Evolutionary conservation across 345 rosid genomes (phyloP), one percentile per base, ranked within the genome.

Genomic region (Citrus inodora): DNA sequence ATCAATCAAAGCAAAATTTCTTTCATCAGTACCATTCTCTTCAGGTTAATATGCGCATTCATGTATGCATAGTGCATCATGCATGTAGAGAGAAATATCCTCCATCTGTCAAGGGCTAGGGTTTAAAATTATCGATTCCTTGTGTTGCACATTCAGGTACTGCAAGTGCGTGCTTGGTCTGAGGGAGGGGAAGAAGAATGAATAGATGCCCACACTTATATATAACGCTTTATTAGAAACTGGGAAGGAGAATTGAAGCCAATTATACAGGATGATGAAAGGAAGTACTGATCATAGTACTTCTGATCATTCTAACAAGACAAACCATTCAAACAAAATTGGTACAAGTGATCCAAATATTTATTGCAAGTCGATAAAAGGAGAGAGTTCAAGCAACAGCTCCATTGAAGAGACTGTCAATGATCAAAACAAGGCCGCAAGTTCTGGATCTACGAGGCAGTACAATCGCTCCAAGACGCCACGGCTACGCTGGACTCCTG

Each of bases 401-500:
- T 91, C 93, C 35, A 86, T 83, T 7, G 96, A 91, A 55, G 87
- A 87, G 64, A 75, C 81, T 17, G 3, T 53, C 22, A 53, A 53
- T 17, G 58, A 53, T 17, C 22, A 53, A 1, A 53, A 53, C 21
- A 75, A 77, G 17, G 62, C 70, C 1, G 48, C 27, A 9, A 4
- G 19, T 62, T 72, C 83, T 32, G 91, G 97, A 89, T 89, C 94
- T 59, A 89, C 89, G 25, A 80, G 98, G 82, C 90, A 84, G 40
- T 90, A 92, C 79, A 84, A 79, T 67, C 90, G 97, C 38, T 92
- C 95, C 10, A 91, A 87, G 90, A 81, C 85, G 80, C 91, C 95
- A 0, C 85, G 97, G 82, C 88, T 92, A 27, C 84, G 95, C 75
- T 92, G 97, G 97, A 88, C 95, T 38, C 91, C 95, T 10, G 97